Conservation (phyloP, 1,139 yeast genomes). For the Blastobotrys serpentis region DNA sequence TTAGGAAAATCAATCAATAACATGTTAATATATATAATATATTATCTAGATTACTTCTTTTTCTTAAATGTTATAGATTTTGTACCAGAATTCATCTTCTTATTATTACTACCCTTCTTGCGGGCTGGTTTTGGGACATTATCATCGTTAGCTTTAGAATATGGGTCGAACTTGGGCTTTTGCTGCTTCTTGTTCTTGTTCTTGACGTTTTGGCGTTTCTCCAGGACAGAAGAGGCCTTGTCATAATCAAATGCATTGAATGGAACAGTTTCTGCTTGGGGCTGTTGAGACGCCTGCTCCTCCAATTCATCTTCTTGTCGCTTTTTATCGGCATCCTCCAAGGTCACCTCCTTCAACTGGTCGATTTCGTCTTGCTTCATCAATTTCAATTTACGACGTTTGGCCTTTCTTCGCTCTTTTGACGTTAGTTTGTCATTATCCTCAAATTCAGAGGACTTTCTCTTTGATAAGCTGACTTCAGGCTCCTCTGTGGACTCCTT, state of each 20-base stretch:
- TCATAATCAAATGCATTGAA: conserved; percentile 31
- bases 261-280: conserved; percentile 9
- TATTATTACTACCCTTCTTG: conserved; percentile 17
- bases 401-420: conserved; percentile 21
- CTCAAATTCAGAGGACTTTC: conserved; percentile 7
- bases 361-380: conserved; percentile 13
- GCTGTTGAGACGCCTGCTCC: conserved; percentile 9
- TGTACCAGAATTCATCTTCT: conserved; percentile 23
- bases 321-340: conserved; percentile 11
- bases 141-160: conserved; percentile 20
- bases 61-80: conserved; percentile 28
- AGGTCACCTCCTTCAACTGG: conserved; percentile 13
- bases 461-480: conserved; percentile 7
- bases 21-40: neutral
- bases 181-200: conserved; percentile 20
- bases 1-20: too few relatives aligned
- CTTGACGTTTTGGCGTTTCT: conserved; percentile 13
- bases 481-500: neutral
- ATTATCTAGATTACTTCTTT: conserved; percentile 17
- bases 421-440: conserved; percentile 16
- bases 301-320: conserved; percentile 14
- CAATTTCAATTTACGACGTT: conserved; percentile 23
- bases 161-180: conserved; percentile 27
- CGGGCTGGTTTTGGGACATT: conserved; percentile 7
- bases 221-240: conserved; percentile 25